A percentile compares a stretch with the other conserved stretches of the same genome.
Conservation (phyloP, 1,284 basidiomycete genomes). For the Taiwanofungus camphoratus region DNA sequence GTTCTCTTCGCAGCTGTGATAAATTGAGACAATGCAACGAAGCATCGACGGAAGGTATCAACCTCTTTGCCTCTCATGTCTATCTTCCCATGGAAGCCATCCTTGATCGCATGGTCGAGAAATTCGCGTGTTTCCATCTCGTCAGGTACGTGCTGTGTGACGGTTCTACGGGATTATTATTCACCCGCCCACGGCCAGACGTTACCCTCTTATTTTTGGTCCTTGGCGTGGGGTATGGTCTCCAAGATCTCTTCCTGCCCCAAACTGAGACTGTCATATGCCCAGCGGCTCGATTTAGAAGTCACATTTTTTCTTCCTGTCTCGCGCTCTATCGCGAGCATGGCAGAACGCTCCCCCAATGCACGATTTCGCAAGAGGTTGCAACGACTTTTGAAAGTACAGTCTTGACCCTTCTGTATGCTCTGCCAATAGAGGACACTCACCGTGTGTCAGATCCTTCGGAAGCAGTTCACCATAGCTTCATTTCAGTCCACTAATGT, state of each 20-base stretch:
- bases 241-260: neutral
- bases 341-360: constrained; percentile 49
- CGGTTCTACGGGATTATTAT: neutral
- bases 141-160: constrained; percentile 40
- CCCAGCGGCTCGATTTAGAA: constrained; percentile 56
- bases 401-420: neutral
- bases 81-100: constrained; percentile 27
- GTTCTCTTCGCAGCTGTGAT: neutral
- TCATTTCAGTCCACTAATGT: neutral
- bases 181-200: constrained; percentile 34
- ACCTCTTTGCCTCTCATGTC: constrained; percentile 21
- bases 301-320: constrained; percentile 42
- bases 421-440: neutral
- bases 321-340: constrained; percentile 42
- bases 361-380: constrained; percentile 38
- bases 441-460: neutral
- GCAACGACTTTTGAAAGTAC: constrained; percentile 44
- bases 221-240: constrained; percentile 48
- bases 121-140: constrained; percentile 52
- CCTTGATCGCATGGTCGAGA: constrained; percentile 47
- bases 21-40: constrained; percentile 4
- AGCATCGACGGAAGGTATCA: constrained; percentile 9
- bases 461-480: no score
- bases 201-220: constrained; percentile 73
- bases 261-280: neutral